A percentile compares a stretch with the other conserved stretches of the same genome.
Conservation (phyloP, 2,329 filamentous ascomycete genomes). For the Thelonectria olida region DNA sequence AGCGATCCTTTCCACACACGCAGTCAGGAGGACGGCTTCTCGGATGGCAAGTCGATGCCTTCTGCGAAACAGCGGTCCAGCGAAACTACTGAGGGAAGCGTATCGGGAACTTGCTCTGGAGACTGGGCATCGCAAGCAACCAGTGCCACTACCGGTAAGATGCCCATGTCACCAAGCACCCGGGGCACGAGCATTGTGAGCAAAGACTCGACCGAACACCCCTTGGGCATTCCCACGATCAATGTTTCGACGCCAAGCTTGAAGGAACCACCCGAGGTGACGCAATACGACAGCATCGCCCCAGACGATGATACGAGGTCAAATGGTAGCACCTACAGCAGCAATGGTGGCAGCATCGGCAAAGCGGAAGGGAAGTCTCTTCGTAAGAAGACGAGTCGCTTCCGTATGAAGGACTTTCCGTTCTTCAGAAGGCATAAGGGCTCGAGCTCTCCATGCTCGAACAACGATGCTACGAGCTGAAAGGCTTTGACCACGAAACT, state of each 20-base stretch:
- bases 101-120: conserved; percentile 60
- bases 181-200: conserved; percentile 73
- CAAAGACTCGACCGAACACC: conserved; percentile 64
- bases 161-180: conserved; percentile 72
- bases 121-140: conserved; percentile 72
- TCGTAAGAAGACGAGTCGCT: conserved; percentile 71
- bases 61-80: conserved; percentile 64
- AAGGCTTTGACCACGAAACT: conserved; percentile 25
- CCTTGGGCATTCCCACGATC: conserved; percentile 52
- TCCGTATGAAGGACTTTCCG: conserved; percentile 69
- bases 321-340: conserved; percentile 29
- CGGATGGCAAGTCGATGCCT: conserved; percentile 51
- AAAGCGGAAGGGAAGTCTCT: conserved; percentile 60
- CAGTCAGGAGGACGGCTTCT: conserved; percentile 41
- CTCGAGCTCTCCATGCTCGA: conserved; percentile 43
- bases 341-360: conserved; percentile 53
- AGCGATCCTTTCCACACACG: conserved; percentile 59
- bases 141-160: conserved; percentile 70
- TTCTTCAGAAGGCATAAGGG: conserved; percentile 65
- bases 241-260: conserved; percentile 51
- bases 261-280: conserved; percentile 41
- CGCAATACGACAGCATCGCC: conserved; percentile 34
- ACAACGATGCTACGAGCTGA: conserved; percentile 47
- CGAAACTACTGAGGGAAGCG: conserved; percentile 70
- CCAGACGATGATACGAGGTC: conserved; percentile 46